phyloP scores from a whole-genome alignment of 1,139 yeast genomes.

The Zygosaccharomyces sapae region DNA sequence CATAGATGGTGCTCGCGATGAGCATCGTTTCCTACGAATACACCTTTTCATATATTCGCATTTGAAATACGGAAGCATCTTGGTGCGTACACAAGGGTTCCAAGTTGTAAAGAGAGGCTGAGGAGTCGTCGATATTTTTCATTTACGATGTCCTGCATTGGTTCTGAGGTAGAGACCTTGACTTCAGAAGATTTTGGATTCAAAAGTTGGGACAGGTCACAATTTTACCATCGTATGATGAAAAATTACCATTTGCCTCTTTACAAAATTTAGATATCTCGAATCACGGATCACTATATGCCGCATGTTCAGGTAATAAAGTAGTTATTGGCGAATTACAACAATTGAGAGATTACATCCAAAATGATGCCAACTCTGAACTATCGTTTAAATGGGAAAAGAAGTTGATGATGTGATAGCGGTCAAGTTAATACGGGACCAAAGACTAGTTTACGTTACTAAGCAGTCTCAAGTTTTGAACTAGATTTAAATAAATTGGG shows the following conservation, averaged over 20 bases:
- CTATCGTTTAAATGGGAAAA: slow-evolving; percentile 17
- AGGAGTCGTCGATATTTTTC: too few species aligned
- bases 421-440: slow-evolving; percentile 15
- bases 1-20: too few species aligned
- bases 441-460: slow-evolving; percentile 13
- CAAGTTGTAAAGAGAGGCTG: too few species aligned
- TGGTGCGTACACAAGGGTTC: too few species aligned
- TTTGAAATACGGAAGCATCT: too few species aligned
- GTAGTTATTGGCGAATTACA: slow-evolving; percentile 33
- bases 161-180: slow-evolving; percentile 25
- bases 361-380: slow-evolving; percentile 11
- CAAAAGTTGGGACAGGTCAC: slow-evolving; percentile 35
- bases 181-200: slow-evolving; percentile 40
- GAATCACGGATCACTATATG: slow-evolving; percentile 24
- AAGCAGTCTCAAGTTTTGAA: slow-evolving; percentile 15
- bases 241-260: slow-evolving; percentile 32
- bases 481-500: slow-evolving; percentile 10
- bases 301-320: slow-evolving; percentile 33
- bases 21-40: too few species aligned
- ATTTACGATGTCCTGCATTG: slow-evolving; percentile 18
- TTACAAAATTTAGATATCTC: slow-evolving; percentile 28
- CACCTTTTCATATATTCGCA: too few species aligned
- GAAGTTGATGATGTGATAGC: slow-evolving; percentile 18
- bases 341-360: slow-evolving; percentile 26
- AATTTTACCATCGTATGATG: slow-evolving; percentile 35